A percentile compares a stretch with the other conserved stretches of the same genome.
Evolutionary conservation across 192 early-diverging fungal genomes (phyloP).

Genomic region (Mortierella hygrophila): DNA sequence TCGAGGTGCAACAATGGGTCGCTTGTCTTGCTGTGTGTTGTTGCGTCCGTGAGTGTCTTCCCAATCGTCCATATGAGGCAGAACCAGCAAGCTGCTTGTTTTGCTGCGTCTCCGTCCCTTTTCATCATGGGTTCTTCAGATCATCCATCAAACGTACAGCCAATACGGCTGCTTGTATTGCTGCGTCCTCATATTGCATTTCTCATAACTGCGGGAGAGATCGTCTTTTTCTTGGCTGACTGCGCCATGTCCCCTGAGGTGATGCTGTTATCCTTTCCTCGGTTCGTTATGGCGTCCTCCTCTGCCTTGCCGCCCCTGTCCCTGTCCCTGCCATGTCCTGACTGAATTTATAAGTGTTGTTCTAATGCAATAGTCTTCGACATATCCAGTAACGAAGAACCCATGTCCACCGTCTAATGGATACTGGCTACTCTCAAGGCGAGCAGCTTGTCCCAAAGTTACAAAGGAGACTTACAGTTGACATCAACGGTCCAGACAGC

Average conservation of each 20-base stretch:
- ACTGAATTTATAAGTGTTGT: not conserved
- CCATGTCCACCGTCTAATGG: not conserved
- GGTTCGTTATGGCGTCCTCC: not conserved
- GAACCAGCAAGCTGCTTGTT: too few relatives aligned
- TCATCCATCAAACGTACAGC: not conserved
- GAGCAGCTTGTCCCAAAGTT: not conserved
- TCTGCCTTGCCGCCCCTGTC: not conserved
- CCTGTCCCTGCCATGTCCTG: not conserved
- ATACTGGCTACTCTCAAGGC: too few relatives aligned
- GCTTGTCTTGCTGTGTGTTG: too few relatives aligned
- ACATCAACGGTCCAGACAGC: constrained; percentile 96
- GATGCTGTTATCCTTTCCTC: not conserved
- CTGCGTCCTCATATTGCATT: not conserved
- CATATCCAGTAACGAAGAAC: not conserved
- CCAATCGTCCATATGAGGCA: too few relatives aligned
- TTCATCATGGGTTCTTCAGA: not conserved
- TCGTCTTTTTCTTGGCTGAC: not conserved
- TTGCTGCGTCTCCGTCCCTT: too few relatives aligned
- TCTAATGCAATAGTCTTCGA: not conserved
- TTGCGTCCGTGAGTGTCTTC: too few relatives aligned
- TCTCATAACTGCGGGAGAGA: not conserved
- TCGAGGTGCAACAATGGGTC: too few relatives aligned
- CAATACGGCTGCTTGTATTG: not conserved
- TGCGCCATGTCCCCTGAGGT: not conserved
- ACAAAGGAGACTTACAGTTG: constrained; percentile 72